Base-by-base conservation (phyloP, 2,329 filamentous ascomycete genomes). In the Parascedosporium putredinis region DNA sequence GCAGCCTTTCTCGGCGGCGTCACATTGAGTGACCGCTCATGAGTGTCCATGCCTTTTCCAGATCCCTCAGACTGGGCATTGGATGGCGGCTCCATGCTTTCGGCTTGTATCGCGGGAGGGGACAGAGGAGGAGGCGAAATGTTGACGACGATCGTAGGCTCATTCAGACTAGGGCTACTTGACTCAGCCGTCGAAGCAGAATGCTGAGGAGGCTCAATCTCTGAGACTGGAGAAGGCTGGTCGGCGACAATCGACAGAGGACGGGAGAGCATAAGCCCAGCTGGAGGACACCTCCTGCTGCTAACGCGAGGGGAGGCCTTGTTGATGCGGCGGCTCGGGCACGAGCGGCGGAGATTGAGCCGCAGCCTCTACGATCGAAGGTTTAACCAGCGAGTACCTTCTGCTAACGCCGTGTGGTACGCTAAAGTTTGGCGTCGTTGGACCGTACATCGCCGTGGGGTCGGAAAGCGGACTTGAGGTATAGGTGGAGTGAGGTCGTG, bases 201-300 rank as follows among this genome's bases (percentile, higher is more conserved):
- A 18, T 25, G 33, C 7, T 34, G 25, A 6, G 38, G 38, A 9
- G 36, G 34, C 14, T 43, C 47, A 10, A 44, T 7, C 55, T 10
- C 60, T 55, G 25, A 57, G 53, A 52, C 56, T 1, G 73, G 72
- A 0, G 75, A 76, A 0, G 74, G 74, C 43, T 76, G 70, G 51
- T 80, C 76, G 47, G 71, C 62, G 2, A 79, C 74, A 44, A 76
- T 70, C 1, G 76, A 80, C 8, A 79, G 61, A 2, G 75, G 74
- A 5, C 75, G 68, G 2, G 74, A 69, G 52, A 72, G 67, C 23
- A 68, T 62, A 34, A 78, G 60, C 0, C 70, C 65, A 1, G 73
- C 70, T 2, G 75, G 73, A 24, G 2, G 72, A 69, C 14, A 18
- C 47, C 47, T 29, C 52, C 25, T 52, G 45, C 43, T 51, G 51